These are phyloP conservation scores for Clavariopsis aquatica DNA, from an alignment of 495 filamentous ascomycete genomes.

Conservation along the genomic window DNA sequence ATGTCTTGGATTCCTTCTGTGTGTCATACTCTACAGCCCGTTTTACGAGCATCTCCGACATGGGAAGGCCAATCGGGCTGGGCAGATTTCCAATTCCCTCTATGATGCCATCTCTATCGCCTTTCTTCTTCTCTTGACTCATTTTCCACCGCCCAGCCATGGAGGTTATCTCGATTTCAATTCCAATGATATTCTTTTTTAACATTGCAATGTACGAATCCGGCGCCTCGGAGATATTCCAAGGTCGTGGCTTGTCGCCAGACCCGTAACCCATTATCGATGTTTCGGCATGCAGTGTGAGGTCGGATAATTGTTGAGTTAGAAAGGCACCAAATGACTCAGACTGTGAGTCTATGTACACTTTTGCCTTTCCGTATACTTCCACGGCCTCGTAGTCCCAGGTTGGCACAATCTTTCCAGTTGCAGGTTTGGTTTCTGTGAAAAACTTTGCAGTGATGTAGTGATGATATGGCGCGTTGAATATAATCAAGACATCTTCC, in stretches of 20 bases:
- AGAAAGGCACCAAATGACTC: neutral
- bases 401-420: slow-evolving; percentile 61
- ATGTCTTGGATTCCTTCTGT: neutral
- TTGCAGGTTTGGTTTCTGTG: slow-evolving; percentile 56
- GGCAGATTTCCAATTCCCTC: slow-evolving; percentile 47
- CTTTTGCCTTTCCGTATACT: slow-evolving; percentile 21
- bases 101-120: slow-evolving; percentile 54
- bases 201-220: slow-evolving; percentile 50
- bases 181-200: slow-evolving; percentile 57
- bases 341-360: neutral
- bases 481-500: slow-evolving; percentile 55
- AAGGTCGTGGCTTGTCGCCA: slow-evolving; percentile 14
- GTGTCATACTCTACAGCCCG: neutral
- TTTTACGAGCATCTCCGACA: neutral
- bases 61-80: neutral
- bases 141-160: slow-evolving; percentile 61
- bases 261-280: neutral
- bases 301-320: neutral
- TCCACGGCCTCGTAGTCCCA: slow-evolving; percentile 55
- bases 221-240: slow-evolving; percentile 56
- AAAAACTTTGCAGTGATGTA: slow-evolving; percentile 66
- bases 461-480: slow-evolving; percentile 54
- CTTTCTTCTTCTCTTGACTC: slow-evolving; percentile 55
- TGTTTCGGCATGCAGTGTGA: neutral
- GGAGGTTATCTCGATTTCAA: slow-evolving; percentile 53